phyloP scores from a whole-genome alignment of 2,329 filamentous ascomycete species.

The Colletotrichum zoysiae region DNA sequence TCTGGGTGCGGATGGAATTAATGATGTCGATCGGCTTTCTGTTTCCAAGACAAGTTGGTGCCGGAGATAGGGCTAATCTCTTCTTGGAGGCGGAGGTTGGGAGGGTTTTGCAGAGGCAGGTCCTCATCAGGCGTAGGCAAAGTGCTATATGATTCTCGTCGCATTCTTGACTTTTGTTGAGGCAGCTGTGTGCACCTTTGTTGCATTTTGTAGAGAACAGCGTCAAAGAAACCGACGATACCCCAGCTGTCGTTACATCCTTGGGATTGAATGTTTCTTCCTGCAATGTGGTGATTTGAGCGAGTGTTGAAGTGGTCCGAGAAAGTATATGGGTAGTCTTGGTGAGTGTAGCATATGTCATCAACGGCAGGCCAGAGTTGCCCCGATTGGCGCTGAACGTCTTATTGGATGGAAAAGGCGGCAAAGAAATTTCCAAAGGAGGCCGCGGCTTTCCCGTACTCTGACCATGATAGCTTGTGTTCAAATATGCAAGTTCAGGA shows the following conservation, averaged over 20 bases:
- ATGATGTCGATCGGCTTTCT: not conserved
- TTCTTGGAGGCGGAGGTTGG: not conserved
- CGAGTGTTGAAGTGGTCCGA: not conserved
- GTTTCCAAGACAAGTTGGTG: not conserved
- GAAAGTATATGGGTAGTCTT: not conserved
- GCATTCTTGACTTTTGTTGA: not conserved
- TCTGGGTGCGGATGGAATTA: not conserved
- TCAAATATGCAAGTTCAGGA: no score
- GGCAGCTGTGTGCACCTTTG: not conserved
- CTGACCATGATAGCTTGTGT: no score
- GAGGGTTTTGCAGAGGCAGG: not conserved
- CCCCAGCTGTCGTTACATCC: not conserved
- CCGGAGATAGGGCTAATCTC: no score
- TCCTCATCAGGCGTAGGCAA: not conserved
- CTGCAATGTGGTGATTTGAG: not conserved
- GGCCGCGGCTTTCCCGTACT: not conserved
- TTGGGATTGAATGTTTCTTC: not conserved
- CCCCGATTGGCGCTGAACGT: not conserved
- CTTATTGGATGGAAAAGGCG: not conserved
- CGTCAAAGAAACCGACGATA: not conserved
- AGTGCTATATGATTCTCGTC: not conserved
- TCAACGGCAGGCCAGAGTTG: not conserved
- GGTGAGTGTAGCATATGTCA: not conserved
- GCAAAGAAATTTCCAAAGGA: no score
- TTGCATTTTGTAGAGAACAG: not conserved